phyloP scores from a whole-genome alignment of 176 grass and related monocot genomes.

The Eragrostis curvula region DNA sequence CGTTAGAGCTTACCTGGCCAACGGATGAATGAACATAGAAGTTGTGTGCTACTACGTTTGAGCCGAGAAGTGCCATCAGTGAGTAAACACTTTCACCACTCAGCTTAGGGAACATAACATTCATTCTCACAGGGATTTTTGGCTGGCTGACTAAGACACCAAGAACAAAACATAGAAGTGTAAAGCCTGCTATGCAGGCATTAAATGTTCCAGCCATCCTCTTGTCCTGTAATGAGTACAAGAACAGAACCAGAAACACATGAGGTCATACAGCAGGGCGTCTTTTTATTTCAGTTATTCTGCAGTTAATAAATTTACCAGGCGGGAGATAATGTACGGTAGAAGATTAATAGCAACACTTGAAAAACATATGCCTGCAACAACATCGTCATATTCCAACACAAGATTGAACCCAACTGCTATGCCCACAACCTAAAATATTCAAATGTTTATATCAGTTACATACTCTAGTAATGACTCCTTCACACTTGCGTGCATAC shows the following conservation, averaged over 20 bases:
- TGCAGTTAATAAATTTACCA: slow-evolving; percentile 54
- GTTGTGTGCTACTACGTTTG: slow-evolving; percentile 87
- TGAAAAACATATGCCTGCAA: slow-evolving; percentile 53
- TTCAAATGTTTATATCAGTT: background rate
- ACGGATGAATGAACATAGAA: slow-evolving; percentile 83
- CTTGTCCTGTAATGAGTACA: slow-evolving; percentile 49
- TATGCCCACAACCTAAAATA: slow-evolving; percentile 72
- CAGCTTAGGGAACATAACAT: slow-evolving; percentile 85
- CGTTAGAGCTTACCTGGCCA: slow-evolving; percentile 54
- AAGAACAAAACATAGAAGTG: slow-evolving; percentile 76
- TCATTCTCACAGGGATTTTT: slow-evolving; percentile 63
- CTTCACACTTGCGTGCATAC: background rate
- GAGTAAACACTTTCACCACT: slow-evolving; percentile 85
- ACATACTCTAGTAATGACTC: background rate
- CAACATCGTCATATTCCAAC: slow-evolving; percentile 53
- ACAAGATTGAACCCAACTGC: slow-evolving; percentile 74
- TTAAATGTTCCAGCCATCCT: slow-evolving; percentile 50
- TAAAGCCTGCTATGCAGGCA: slow-evolving; percentile 63
- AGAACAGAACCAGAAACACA: slow-evolving; percentile 25
- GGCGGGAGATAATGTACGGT: slow-evolving; percentile 41
- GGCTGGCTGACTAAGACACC: slow-evolving; percentile 82
- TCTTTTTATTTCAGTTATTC: background rate
- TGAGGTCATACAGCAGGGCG: background rate
- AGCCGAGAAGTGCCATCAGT: slow-evolving; percentile 81
- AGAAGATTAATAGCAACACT: slow-evolving; percentile 57